Evolutionary conservation across 1,139 yeast species (phyloP).

Genomic region (Chernovozyma sophiae-reginae): DNA sequence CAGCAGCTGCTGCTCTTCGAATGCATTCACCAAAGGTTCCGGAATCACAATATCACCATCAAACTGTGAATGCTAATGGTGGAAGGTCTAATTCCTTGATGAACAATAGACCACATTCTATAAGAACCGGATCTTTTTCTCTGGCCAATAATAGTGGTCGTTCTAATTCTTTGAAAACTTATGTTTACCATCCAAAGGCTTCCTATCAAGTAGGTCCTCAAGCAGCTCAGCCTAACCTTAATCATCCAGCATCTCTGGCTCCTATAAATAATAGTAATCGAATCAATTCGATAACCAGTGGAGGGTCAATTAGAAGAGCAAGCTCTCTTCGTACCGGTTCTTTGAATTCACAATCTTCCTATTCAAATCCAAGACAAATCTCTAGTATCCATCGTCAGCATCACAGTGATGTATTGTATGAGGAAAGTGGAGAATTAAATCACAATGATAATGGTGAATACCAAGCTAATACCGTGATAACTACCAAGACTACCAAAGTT

Average conservation of each 20-base stretch:
- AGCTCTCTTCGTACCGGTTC: background rate
- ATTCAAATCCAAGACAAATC: background rate
- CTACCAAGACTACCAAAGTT: slow-evolving; percentile 41
- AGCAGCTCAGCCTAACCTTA: background rate
- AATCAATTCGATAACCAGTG: slow-evolving; percentile 4
- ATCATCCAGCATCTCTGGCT: background rate
- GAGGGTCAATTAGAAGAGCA: background rate
- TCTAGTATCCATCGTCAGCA: background rate
- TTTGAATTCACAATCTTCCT: background rate
- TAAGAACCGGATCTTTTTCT: slow-evolving; percentile 15
- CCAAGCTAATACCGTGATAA: slow-evolving; percentile 1
- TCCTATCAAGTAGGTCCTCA: slow-evolving; percentile 22
- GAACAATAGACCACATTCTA: background rate
- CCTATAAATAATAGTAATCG: slow-evolving; percentile 1
- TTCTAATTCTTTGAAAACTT: slow-evolving; percentile 31
- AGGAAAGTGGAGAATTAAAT: slow-evolving; percentile 2
- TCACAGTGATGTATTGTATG: background rate
- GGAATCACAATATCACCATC: slow-evolving; percentile 10
- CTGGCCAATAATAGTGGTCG: slow-evolving; percentile 13
- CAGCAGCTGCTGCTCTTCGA: slow-evolving; percentile 42
- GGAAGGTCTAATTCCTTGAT: slow-evolving; percentile 2
- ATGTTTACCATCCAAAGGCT: slow-evolving; percentile 39
- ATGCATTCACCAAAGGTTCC: slow-evolving; percentile 22
- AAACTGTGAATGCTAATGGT: background rate
- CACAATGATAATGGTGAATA: background rate